Evolutionary conservation across 176 grass and related monocot genomes (phyloP).

Genomic region (Musa troglodytarum): DNA sequence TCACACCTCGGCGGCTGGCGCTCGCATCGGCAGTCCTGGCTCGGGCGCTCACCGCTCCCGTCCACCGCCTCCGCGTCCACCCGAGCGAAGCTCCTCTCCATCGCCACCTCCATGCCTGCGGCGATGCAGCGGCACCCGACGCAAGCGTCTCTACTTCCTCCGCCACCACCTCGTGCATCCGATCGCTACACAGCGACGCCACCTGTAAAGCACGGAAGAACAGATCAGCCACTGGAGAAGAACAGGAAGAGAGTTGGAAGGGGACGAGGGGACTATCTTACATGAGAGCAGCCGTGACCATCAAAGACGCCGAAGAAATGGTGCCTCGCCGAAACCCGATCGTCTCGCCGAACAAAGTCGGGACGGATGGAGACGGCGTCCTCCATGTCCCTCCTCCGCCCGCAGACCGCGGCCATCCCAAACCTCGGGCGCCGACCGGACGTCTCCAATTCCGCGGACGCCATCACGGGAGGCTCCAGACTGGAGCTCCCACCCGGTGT

Average conservation of each 20-base stretch:
- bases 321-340: slow-evolving; percentile 14
- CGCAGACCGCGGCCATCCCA: slow-evolving; percentile 50
- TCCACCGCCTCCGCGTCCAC: slow-evolving; percentile 61
- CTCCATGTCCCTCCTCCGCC: slow-evolving; percentile 83
- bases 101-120: slow-evolving; percentile 43
- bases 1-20: slow-evolving; percentile 64
- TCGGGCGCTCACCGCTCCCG: slow-evolving; percentile 28
- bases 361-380: slow-evolving; percentile 63
- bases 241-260: neutral
- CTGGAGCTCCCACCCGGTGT: slow-evolving; percentile 1
- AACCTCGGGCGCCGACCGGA: slow-evolving; percentile 26
- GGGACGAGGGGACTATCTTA: slow-evolving; percentile 15
- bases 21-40: slow-evolving; percentile 61
- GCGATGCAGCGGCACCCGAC: neutral
- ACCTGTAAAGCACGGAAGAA: slow-evolving; percentile 35
- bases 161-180: slow-evolving; percentile 62
- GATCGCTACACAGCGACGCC: slow-evolving; percentile 47
- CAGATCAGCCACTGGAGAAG: neutral
- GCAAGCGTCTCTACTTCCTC: slow-evolving; percentile 34
- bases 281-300: slow-evolving; percentile 89
- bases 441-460: neutral
- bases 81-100: slow-evolving; percentile 72
- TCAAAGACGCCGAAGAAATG: slow-evolving; percentile 92
- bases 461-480: neutral
- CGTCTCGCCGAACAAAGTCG: slow-evolving; percentile 31